Evolutionary conservation across 495 filamentous ascomycete genomes (phyloP), one percentile per base, ranked within the genome.

Genomic region (Aspergillus nidulans): DNA sequence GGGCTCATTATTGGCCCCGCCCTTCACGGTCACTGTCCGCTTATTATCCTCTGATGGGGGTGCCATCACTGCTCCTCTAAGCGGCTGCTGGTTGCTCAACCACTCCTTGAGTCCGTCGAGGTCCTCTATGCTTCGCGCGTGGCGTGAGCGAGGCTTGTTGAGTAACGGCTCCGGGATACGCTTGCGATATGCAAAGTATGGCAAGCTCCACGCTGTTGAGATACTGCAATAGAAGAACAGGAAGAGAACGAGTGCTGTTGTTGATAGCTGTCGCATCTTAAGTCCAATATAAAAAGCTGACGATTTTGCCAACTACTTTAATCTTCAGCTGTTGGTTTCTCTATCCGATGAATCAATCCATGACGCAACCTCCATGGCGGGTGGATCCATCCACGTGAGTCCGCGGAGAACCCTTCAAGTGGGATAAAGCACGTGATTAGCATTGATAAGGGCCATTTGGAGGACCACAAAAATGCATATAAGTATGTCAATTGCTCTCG

Each of bases 31-130:
- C 30, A 12, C 30, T n/a, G n/a, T n/a, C 30, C 4, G 8, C 45
- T 56, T 59, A 4, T 62, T 49, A 23, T 55, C 59, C 23, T 65
- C 47, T 1, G 66, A 64, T 19, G 77, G 61, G 7, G 81, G 72
- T 38, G 75, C 75, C 23, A 68, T 62, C 32, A 32, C 62, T 61
- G 44, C 53, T 32, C 64, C 64, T 64, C 70, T 69, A 18, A 70
- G 61, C 23, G 72, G 59, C 42, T 70, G 63, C 25, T 73, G 70
- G 30, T 58, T 60, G 39, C 49, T 42, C n/a, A 68, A 50, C 64
- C 64, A 62, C 44, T 63, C 34, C 30, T 55, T 56, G 30, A 62
- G 12, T 24, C 53, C 19, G 23, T 32, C 32, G 19, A 55, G 44
- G 18, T 47, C 56, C 18, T 55, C 23, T 40, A 52, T 26, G 26